These are phyloP conservation scores for Trichomonas vaginalis DNA, from an alignment of 208 protist species.

Conservation along the genomic window DNA sequence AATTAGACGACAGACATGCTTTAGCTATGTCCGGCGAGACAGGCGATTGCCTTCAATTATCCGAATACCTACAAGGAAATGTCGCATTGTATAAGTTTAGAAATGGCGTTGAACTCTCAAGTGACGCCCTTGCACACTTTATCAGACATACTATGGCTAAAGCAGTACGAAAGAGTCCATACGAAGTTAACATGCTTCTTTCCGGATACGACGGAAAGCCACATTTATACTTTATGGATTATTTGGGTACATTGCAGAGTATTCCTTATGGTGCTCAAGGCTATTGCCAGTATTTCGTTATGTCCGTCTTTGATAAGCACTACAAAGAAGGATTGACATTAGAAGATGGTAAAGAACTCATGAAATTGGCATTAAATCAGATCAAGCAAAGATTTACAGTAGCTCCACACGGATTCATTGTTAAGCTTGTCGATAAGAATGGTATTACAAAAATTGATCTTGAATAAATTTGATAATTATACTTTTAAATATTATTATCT, in stretches of 20 bases:
- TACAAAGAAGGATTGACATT: not conserved
- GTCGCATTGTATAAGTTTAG: not conserved
- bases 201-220: not conserved
- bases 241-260: not conserved
- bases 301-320: not conserved
- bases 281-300: not conserved
- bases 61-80: not conserved
- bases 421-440: not conserved
- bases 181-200: conserved; percentile 15
- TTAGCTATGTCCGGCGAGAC: not conserved
- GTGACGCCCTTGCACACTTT: not conserved
- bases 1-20: not conserved
- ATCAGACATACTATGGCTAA: not conserved
- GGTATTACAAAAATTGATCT: not conserved
- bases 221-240: not conserved
- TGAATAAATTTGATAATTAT: not conserved
- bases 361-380: not conserved
- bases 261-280: conserved; percentile 3
- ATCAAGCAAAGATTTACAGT: conserved; percentile 5
- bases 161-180: not conserved
- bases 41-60: not conserved
- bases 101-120: not conserved
- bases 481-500: too few relatives aligned
- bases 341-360: not conserved
- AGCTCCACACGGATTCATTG: not conserved